Conservation (phyloP, 108 stramenopile genomes). For the Skeletonema marinoi region DNA sequence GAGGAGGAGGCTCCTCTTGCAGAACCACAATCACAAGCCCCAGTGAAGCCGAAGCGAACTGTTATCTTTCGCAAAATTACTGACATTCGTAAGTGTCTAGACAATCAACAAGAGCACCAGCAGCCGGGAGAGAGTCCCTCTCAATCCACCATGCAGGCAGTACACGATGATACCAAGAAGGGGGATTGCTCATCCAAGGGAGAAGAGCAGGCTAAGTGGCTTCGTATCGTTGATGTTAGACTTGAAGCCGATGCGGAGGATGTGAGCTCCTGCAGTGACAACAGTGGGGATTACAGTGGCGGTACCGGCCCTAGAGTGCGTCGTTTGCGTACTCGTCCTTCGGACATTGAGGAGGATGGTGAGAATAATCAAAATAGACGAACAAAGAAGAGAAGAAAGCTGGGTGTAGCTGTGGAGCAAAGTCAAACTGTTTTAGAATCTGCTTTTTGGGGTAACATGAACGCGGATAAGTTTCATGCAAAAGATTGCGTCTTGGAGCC, state of each 20-base stretch:
- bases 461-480: not conserved
- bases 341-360: conserved; percentile 3
- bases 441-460: conserved; percentile 14
- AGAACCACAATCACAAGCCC: conserved; percentile 3
- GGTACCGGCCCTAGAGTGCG: conserved; percentile 7
- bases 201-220: conserved; percentile 33
- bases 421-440: conserved; percentile 37
- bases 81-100: conserved; percentile 20
- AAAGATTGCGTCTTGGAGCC: not conserved
- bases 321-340: conserved; percentile 22
- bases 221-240: conserved; percentile 41
- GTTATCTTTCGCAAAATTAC: conserved; percentile 45
- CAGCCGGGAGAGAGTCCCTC: not conserved
- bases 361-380: not conserved
- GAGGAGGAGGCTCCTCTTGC: not conserved
- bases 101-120: not conserved
- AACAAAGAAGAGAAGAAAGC: conserved; percentile 22
- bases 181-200: conserved; percentile 6
- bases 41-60: conserved; percentile 29
- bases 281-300: not conserved
- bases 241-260: conserved; percentile 15
- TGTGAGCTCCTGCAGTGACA: not conserved
- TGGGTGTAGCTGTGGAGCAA: conserved; percentile 29
- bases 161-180: not conserved
- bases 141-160: not conserved